Conservation (phyloP, 2,329 filamentous ascomycete genomes). For the Penicillium griseofulvum region DNA sequence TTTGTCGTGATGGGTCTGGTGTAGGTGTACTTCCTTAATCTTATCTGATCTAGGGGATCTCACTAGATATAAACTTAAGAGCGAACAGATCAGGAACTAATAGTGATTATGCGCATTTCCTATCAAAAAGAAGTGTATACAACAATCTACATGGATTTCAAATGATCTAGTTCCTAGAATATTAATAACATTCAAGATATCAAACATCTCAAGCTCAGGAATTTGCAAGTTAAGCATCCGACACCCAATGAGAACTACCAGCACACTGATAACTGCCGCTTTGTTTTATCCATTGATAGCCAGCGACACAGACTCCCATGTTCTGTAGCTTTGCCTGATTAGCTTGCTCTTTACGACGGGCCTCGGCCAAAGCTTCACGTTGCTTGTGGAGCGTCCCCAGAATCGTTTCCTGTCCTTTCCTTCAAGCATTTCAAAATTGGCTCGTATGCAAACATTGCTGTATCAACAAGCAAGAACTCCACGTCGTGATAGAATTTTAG, state of each 20-base stretch:
- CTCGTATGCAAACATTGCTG: constrained; percentile 66
- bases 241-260: constrained; percentile 59
- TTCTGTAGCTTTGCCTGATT: constrained; percentile 49
- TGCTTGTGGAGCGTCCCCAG: constrained; percentile 44
- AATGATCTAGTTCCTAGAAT: background rate
- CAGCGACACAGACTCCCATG: constrained; percentile 57
- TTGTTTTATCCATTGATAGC: constrained; percentile 63
- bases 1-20: background rate
- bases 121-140: background rate
- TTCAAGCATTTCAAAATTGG: constrained; percentile 63
- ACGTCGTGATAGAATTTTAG: constrained; percentile 40
- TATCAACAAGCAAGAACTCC: constrained; percentile 60
- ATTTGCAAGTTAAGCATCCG: constrained; percentile 28
- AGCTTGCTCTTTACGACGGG: constrained; percentile 41
- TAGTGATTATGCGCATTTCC: background rate
- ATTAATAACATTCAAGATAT: background rate
- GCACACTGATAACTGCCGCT: constrained; percentile 59
- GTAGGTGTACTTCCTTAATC: background rate
- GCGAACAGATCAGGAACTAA: background rate
- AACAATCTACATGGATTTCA: background rate
- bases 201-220: background rate
- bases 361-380: constrained; percentile 26
- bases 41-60: background rate
- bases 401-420: constrained; percentile 43
- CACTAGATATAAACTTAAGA: background rate